Percentiles rank a stretch among this genome's conserved stretches.
phyloP scores from a whole-genome alignment of 352 stramenopile genomes.

The Pythium angustatum region DNA sequence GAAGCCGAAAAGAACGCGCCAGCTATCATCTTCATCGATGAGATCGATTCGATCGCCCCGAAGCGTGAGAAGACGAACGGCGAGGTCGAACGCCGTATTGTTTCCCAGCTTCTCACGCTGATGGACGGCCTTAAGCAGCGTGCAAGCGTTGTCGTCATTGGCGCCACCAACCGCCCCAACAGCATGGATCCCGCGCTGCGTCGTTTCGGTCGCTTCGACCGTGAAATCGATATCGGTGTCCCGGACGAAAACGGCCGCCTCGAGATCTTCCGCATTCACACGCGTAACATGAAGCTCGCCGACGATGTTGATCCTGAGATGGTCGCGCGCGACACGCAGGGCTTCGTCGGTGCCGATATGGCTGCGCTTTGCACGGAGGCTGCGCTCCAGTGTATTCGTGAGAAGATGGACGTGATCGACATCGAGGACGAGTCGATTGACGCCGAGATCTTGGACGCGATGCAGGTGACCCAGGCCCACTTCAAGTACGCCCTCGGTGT shows the following conservation, averaged over 20 bases:
- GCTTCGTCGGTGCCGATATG: conserved; percentile 99
- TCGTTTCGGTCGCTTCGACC: conserved; percentile 98
- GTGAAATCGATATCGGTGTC: conserved; percentile 99
- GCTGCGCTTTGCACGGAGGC: conserved; percentile 98
- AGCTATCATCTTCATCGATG: conserved; percentile 99
- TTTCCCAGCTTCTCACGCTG: conserved; percentile 98
- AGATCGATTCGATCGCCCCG: conserved; percentile 98
- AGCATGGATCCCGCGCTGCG: conserved; percentile 97
- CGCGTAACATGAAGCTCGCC: conserved; percentile 99
- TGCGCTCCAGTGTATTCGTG: conserved; percentile 98
- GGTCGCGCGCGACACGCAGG: conserved; percentile 98
- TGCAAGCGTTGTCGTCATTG: conserved; percentile 97
- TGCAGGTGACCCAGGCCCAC: conserved; percentile 98
- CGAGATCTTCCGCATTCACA: conserved; percentile 99
- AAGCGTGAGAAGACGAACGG: conserved; percentile 99
- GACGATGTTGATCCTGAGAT: conserved; percentile 98
- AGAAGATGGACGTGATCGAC: conserved; percentile 99
- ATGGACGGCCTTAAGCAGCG: conserved; percentile 98
- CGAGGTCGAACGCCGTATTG: conserved; percentile 98
- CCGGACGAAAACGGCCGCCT: conserved; percentile 98
- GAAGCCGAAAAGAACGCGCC: conserved; percentile 99
- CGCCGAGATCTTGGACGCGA: conserved; percentile 98
- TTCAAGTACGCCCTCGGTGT: conserved; percentile 98
- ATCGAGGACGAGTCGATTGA: conserved; percentile 99
- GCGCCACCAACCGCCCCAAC: conserved; percentile 99